Conservation (phyloP, 768 basidiomycete genomes). For the Infundibulicybe gibba region DNA sequence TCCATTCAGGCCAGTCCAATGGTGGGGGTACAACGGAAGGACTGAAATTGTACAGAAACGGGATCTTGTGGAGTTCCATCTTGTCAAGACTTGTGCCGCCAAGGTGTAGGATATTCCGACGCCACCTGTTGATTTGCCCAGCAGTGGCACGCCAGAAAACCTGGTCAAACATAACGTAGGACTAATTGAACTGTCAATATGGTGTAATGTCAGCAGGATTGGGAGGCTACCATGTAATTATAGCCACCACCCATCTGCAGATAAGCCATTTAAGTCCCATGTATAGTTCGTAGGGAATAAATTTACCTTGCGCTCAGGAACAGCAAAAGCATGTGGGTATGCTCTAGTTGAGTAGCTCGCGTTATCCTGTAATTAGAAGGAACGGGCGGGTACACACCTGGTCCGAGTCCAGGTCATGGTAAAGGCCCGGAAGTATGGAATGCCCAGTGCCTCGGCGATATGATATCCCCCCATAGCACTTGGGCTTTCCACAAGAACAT, state of each 20-base stretch:
- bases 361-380: constrained; percentile 5
- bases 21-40: constrained; percentile 88
- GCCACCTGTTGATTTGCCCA: constrained; percentile 94
- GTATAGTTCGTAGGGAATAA: background rate
- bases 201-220: constrained; percentile 1
- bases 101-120: constrained; percentile 71
- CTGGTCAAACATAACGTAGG: constrained; percentile 97
- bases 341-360: constrained; percentile 46
- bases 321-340: constrained; percentile 97
- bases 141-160: constrained; percentile 96
- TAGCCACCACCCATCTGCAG: constrained; percentile 90
- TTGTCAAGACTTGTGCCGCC: constrained; percentile 85
- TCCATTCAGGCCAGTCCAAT: constrained; percentile 99
- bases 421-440: constrained; percentile 94
- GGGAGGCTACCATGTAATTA: constrained; percentile 87
- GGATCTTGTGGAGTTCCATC: constrained; percentile 97
- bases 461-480: constrained; percentile 98
- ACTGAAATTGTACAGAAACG: constrained; percentile 97
- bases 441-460: constrained; percentile 90
- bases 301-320: constrained; percentile 86
- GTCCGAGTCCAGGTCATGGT: constrained; percentile 99
- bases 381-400: constrained; percentile 36
- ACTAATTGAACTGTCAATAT: constrained; percentile 34
- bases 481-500: constrained; percentile 92
- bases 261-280: constrained; percentile 8